Conservation (phyloP, 2,329 filamentous ascomycete genomes). For the Myrmaecium sp. region DNA sequence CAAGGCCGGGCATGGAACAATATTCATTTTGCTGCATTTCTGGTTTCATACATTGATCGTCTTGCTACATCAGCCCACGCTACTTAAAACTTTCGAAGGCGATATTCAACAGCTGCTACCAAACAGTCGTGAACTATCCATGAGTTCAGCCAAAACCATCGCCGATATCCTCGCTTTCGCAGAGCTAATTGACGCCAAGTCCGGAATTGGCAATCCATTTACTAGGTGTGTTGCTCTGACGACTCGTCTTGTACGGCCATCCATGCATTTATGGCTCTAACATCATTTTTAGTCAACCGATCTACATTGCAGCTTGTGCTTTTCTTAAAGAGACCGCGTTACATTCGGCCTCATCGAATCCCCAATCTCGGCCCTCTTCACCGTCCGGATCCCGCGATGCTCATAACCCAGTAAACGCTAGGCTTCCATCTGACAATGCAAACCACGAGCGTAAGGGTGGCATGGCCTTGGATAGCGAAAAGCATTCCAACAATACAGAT, state of each 20-base stretch:
- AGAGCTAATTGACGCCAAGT: slow-evolving; percentile 69
- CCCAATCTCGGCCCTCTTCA: slow-evolving; percentile 43
- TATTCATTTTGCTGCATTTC: slow-evolving; percentile 72
- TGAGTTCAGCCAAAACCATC: slow-evolving; percentile 84
- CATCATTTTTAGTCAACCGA: slow-evolving; percentile 47
- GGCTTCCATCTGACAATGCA: background rate
- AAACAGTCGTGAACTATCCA: slow-evolving; percentile 64
- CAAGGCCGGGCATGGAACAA: slow-evolving; percentile 64
- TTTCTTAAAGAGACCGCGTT: slow-evolving; percentile 71
- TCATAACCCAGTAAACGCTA: background rate
- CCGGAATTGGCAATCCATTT: slow-evolving; percentile 75
- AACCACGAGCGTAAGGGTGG: background rate
- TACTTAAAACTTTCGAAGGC: slow-evolving; percentile 60
- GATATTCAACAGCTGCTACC: slow-evolving; percentile 55
- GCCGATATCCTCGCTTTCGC: slow-evolving; percentile 78
- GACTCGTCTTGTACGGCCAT: background rate
- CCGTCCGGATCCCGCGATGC: slow-evolving; percentile 16
- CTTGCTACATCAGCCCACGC: slow-evolving; percentile 65
- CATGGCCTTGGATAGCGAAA: slow-evolving; percentile 1
- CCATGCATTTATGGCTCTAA: slow-evolving; percentile 4
- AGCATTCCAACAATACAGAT: slow-evolving; percentile 7
- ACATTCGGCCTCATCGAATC: slow-evolving; percentile 45
- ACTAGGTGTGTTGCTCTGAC: slow-evolving; percentile 29
- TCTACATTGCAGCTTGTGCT: slow-evolving; percentile 79
- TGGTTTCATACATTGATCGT: slow-evolving; percentile 84